A percentile compares a stretch with the other conserved stretches of the same genome.
Conservation (phyloP, 192 early-diverging fungal genomes). For the Coemansia sp. region DNA sequence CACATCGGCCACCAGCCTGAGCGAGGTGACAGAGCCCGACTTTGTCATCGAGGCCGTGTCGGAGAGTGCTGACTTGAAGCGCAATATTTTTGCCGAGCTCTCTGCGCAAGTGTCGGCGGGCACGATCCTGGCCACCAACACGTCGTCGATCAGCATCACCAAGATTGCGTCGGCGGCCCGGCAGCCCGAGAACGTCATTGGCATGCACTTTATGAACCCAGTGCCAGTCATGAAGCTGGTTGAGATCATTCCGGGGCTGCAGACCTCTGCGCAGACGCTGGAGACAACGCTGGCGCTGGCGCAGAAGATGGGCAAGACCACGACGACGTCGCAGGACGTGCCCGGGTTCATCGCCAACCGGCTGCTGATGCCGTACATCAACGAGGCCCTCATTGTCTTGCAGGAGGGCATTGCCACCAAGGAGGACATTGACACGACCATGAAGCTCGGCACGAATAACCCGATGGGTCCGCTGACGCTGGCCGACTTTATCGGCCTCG, state of each 20-base stretch:
- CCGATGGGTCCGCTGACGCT: slow-evolving; percentile 97
- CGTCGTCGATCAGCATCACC: slow-evolving; percentile 95
- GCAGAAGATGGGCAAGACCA: slow-evolving; percentile 87
- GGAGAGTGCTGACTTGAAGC: slow-evolving; percentile 82
- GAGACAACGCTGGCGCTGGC: slow-evolving; percentile 70
- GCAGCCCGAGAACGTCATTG: slow-evolving; percentile 62
- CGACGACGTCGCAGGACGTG: slow-evolving; percentile 77
- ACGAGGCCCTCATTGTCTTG: slow-evolving; percentile 85
- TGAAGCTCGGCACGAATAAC: slow-evolving; percentile 95
- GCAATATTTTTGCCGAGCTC: slow-evolving; percentile 70
- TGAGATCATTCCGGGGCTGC: slow-evolving; percentile 93
- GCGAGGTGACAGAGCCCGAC: slow-evolving; percentile 61
- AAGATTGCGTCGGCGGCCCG: slow-evolving; percentile 92
- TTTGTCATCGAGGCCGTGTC: slow-evolving; percentile 92
- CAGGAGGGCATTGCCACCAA: slow-evolving; percentile 81
- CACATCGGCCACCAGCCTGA: slow-evolving; percentile 53
- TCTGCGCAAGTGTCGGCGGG: slow-evolving; percentile 57
- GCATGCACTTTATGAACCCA: slow-evolving; percentile 99
- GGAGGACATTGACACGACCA: slow-evolving; percentile 97
- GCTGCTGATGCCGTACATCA: slow-evolving; percentile 98
- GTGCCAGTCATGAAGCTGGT: slow-evolving; percentile 96
- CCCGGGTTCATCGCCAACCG: slow-evolving; percentile 98
- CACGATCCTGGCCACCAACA: slow-evolving; percentile 92
- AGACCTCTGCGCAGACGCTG: slow-evolving; percentile 68
- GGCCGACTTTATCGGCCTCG: slow-evolving; percentile 97